Percentiles rank a stretch among this genome's conserved stretches.
phyloP scores from a whole-genome alignment of 2,329 filamentous ascomycete species.

The Immersiporthe knoxdaviesiana region DNA sequence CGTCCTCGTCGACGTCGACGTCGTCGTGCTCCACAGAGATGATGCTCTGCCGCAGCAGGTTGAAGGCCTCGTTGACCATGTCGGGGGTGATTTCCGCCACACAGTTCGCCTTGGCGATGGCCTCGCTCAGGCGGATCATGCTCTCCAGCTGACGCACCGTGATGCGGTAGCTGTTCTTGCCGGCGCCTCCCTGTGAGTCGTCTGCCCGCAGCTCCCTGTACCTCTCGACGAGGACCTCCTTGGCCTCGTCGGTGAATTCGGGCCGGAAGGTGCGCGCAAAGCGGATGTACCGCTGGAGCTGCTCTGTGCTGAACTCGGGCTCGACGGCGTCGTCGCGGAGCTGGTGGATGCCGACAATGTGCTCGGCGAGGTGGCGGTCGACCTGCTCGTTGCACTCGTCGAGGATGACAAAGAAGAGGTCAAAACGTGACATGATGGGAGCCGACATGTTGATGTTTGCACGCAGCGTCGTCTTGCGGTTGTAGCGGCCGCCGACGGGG shows the following conservation, averaged over 20 bases:
- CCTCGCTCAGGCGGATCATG: conserved; percentile 92
- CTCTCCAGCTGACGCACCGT: conserved; percentile 95
- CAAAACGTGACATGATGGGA: conserved; percentile 99
- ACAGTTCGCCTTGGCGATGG: conserved; percentile 98
- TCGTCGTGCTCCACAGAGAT: conserved; percentile 98
- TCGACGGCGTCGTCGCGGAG: conserved; percentile 87
- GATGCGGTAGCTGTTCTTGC: conserved; percentile 94
- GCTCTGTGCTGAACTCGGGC: conserved; percentile 94
- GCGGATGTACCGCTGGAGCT: conserved; percentile 94
- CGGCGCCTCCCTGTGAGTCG: conserved; percentile 91
- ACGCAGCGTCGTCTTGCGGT: conserved; percentile 90
- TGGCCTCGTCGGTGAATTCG: conserved; percentile 87
- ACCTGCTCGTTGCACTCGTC: conserved; percentile 94
- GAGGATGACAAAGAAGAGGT: conserved; percentile 96
- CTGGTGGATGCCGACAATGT: conserved; percentile 94
- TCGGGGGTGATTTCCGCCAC: conserved; percentile 83
- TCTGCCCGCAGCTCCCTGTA: conserved; percentile 96
- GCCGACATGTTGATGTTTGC: conserved; percentile 98
- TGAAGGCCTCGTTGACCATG: conserved; percentile 91
- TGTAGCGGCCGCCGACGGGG: conserved; percentile 94
- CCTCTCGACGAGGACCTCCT: conserved; percentile 80
- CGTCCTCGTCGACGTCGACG: conserved; percentile 86
- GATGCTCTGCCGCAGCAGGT: conserved; percentile 89
- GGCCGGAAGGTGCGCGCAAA: conserved; percentile 95
- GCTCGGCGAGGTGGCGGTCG: conserved; percentile 87